A percentile compares a stretch with the other conserved stretches of the same genome.
Evolutionary conservation across 352 stramenopile genomes (phyloP).

Genomic region (Aphanomyces invadans): DNA sequence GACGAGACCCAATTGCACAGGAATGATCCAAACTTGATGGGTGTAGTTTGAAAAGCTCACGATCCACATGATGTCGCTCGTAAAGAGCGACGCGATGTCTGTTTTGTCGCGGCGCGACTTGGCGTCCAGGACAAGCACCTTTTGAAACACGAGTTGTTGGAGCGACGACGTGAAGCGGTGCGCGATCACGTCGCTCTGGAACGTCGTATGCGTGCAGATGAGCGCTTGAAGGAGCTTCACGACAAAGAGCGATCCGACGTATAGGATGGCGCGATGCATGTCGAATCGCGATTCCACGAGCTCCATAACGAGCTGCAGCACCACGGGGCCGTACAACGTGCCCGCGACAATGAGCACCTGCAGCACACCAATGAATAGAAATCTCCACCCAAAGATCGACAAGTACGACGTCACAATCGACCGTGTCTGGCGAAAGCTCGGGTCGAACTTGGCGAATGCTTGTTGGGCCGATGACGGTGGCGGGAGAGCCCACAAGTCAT

Average conservation of each 20-base stretch:
- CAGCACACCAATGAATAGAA: conserved; percentile 22
- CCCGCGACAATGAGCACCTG: conserved; percentile 13
- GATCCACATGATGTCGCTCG: conserved; percentile 24
- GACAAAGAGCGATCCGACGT: conserved; percentile 12
- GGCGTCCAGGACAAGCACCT: conserved; percentile 12
- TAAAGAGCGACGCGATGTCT: conserved; percentile 14
- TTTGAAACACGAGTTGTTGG: conserved; percentile 23
- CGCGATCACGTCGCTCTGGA: conserved; percentile 19
- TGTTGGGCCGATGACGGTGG: background rate
- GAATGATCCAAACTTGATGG: conserved; percentile 24
- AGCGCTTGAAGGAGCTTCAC: conserved; percentile 20
- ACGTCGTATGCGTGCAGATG: conserved; percentile 18
- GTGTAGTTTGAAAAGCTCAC: conserved; percentile 25
- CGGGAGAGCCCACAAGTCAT: conserved; percentile 15
- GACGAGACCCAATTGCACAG: conserved; percentile 2
- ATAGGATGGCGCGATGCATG: background rate
- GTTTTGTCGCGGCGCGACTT: conserved; percentile 10
- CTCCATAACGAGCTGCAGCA: conserved; percentile 2
- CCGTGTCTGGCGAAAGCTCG: conserved; percentile 20
- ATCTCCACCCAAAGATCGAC: conserved; percentile 25
- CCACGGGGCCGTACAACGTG: conserved; percentile 15
- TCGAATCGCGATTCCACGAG: conserved; percentile 4
- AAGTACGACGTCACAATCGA: conserved; percentile 22
- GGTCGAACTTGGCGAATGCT: conserved; percentile 19
- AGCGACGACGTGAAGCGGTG: conserved; percentile 22